A percentile compares a stretch with the other conserved stretches of the same genome.
phyloP scores from a whole-genome alignment of 805 yeast genomes.

The Tetrapisispora taiwanensis region DNA sequence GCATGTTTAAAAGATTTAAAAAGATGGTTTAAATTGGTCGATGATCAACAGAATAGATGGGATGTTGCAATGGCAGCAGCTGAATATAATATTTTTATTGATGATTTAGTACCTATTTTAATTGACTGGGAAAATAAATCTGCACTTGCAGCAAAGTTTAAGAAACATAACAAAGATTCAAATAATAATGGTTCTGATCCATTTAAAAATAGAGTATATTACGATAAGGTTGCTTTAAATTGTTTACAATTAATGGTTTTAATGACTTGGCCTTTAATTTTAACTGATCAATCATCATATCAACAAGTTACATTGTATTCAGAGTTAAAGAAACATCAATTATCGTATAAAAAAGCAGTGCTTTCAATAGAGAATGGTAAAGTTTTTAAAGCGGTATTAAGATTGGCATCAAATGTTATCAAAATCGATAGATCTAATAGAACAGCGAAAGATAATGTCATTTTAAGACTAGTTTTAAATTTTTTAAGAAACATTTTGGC shows the following conservation, averaged over 20 bases:
- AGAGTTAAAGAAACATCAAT: conserved; percentile 55
- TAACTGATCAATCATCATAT: conserved; percentile 48
- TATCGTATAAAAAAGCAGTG: conserved; percentile 59
- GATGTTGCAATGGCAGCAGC: conserved; percentile 85
- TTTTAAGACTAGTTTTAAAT: conserved; percentile 59
- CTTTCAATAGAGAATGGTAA: conserved; percentile 48
- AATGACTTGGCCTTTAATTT: conserved; percentile 74
- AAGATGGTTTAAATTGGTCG: conserved; percentile 78
- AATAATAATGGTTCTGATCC: conserved; percentile 11
- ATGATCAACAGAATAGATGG: conserved; percentile 57
- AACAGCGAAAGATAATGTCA: conserved; percentile 58
- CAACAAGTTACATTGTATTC: conserved; percentile 50
- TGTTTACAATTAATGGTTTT: conserved; percentile 73
- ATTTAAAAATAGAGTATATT: conserved; percentile 21
- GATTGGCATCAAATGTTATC: conserved; percentile 57
- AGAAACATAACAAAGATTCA: conserved; percentile 15
- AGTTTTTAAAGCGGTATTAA: conserved; percentile 56
- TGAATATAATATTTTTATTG: conserved; percentile 59
- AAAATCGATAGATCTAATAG: conserved; percentile 44
- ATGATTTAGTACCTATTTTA: conserved; percentile 67
- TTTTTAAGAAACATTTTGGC: conserved; percentile 70
- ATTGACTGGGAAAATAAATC: conserved; percentile 55
- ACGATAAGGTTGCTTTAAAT: conserved; percentile 57
- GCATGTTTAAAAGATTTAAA: conserved; percentile 83
- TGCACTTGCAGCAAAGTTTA: conserved; percentile 12